phyloP scores from a whole-genome alignment of 352 stramenopile genomes.

The Phytophthora multivora region DNA sequence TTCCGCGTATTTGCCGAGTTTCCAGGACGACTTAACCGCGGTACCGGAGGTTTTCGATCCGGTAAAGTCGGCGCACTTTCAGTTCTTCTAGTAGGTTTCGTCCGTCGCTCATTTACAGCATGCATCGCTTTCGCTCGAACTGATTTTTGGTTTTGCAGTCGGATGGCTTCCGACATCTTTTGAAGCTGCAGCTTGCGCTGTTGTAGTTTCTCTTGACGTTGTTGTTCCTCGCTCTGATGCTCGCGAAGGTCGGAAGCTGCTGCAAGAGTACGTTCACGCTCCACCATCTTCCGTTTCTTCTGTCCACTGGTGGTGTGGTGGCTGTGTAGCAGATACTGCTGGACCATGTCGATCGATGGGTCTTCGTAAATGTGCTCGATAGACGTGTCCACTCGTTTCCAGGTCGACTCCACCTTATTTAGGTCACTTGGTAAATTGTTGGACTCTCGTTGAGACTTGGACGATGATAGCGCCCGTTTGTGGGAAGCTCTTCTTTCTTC shows the following conservation, averaged over 20 bases:
- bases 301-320: constrained; percentile 18
- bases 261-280: constrained; percentile 44
- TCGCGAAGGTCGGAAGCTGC: constrained; percentile 54
- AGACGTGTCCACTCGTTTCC: constrained; percentile 48
- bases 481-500: neutral
- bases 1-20: constrained; percentile 11
- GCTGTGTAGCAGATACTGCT: constrained; percentile 46
- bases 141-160: constrained; percentile 47
- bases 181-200: constrained; percentile 49
- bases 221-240: constrained; percentile 26
- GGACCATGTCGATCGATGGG: constrained; percentile 52
- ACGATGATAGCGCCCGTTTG: constrained; percentile 11
- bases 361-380: constrained; percentile 72
- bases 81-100: neutral
- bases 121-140: constrained; percentile 5
- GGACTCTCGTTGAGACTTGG: neutral
- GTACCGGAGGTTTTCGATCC: constrained; percentile 59
- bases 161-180: constrained; percentile 62
- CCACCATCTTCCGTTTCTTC: constrained; percentile 49
- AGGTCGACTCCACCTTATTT: constrained; percentile 19
- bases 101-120: neutral
- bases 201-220: constrained; percentile 33
- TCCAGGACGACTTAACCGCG: constrained; percentile 41
- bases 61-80: constrained; percentile 20
- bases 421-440: neutral